A percentile compares a stretch with the other conserved stretches of the same genome.
Conservation (phyloP, 768 basidiomycete genomes). For the Panaeolus cyanescens region DNA sequence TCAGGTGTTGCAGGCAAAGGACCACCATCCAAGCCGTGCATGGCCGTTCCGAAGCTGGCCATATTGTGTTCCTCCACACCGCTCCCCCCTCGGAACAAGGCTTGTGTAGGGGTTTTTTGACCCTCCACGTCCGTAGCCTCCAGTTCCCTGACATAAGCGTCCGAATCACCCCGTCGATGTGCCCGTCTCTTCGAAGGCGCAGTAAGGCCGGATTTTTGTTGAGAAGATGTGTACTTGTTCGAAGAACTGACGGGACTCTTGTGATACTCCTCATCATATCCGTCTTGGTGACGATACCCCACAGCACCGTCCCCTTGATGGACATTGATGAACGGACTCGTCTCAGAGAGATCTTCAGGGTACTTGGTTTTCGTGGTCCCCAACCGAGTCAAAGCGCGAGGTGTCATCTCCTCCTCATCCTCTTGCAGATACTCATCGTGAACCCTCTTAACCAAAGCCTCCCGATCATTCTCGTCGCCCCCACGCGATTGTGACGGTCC, state of each 20-base stretch:
- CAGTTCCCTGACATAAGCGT: slow-evolving; percentile 16
- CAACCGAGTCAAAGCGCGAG: neutral
- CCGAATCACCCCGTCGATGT: slow-evolving; percentile 27
- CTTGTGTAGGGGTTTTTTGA: neutral
- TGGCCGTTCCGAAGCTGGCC: neutral
- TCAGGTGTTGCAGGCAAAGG: neutral
- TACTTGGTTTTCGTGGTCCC: neutral
- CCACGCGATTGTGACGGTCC: slow-evolving; percentile 12
- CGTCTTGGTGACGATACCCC: neutral
- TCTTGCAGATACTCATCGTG: neutral
- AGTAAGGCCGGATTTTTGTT: neutral
- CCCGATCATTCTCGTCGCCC: neutral
- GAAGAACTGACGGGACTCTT: neutral
- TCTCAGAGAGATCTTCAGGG: neutral
- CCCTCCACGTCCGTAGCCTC: neutral
- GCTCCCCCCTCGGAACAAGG: neutral
- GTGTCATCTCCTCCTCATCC: neutral
- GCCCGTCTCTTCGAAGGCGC: slow-evolving; percentile 15
- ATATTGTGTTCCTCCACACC: neutral
- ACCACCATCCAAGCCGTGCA: neutral
- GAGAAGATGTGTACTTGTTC: neutral
- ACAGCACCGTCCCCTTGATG: neutral
- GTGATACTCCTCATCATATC: neutral
- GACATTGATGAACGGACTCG: neutral
- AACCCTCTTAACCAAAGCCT: neutral